Evolutionary conservation across 1,284 basidiomycete species (phyloP), one percentile per base, ranked within the genome.

Genomic region (Porodaedalea pini): DNA sequence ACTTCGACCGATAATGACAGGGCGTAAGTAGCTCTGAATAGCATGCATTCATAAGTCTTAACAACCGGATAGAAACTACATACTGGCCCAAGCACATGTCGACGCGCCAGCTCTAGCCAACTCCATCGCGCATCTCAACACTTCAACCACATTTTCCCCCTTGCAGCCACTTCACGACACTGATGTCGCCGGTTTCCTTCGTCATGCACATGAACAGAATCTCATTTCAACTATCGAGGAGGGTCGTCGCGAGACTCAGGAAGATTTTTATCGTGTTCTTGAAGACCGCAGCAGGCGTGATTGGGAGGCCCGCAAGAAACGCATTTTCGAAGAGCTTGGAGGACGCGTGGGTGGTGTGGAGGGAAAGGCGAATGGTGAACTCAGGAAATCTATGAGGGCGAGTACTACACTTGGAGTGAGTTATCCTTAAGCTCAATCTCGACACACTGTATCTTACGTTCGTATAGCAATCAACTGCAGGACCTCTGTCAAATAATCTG

Each of bases 221-320:
- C 83, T 98, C 57, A 92, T 97, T 61, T 90, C 91, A 3, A 92
- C 92, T 2, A 95, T 98, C 59, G 94, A 97, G 69, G 91, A 96
- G 67, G 89, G 89, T 3, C 77, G 93, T 48, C 82, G 86, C 60
- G 86, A 92, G 64, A 96, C 94, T 0, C 86, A 94, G 64, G 81
- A 89, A 60, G 86, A 92, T 63, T 95, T 96, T 65, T 92, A 94
- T 66, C 79, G 81, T 34, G 82, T 86, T 39, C 74, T 95, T 41
- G 88, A 93, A 66, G 83, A 88, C 44, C 79, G 88, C 36, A 84
- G 87, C 64, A 79, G 85, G 61, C 78, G 82, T 50, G 90, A 94
- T 65, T 98, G 94, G 94, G 91, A 96, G 67, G 81, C 82, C 19
- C 90, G 92, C 67, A 95, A 96, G 76, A 86, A 87, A 65, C 81